Conservation (phyloP, 495 filamentous ascomycete genomes). For the Daldinia decipiens region DNA sequence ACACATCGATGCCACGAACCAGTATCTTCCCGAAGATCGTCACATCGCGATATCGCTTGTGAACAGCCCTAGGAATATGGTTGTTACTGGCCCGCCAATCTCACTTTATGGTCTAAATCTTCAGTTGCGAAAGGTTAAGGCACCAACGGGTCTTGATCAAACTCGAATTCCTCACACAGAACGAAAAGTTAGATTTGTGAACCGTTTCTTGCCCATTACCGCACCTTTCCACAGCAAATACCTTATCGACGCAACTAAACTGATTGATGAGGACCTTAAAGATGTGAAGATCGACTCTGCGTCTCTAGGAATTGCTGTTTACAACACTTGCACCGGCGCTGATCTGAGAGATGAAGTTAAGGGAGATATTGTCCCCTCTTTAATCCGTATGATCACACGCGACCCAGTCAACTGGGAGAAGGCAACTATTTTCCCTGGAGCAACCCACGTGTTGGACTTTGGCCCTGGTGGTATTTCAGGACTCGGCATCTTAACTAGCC, state of each 20-base stretch:
- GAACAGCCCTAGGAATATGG: constrained; percentile 96
- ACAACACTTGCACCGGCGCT: constrained; percentile 83
- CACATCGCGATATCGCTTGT: constrained; percentile 95
- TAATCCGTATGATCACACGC: constrained; percentile 92
- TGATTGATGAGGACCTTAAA: constrained; percentile 87
- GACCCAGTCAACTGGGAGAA: constrained; percentile 95
- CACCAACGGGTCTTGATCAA: constrained; percentile 94
- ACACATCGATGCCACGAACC: constrained; percentile 94
- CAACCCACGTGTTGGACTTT: constrained; percentile 95
- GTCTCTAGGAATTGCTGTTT: constrained; percentile 82
- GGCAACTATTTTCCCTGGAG: constrained; percentile 85
- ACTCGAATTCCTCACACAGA: constrained; percentile 93
- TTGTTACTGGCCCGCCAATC: constrained; percentile 94
- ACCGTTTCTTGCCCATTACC: constrained; percentile 96
- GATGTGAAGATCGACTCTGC: constrained; percentile 75
- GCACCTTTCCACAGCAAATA: constrained; percentile 98
- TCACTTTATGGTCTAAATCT: constrained; percentile 96
- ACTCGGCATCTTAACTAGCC: constrained; percentile 94
- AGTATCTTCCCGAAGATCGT: constrained; percentile 89
- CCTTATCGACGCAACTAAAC: constrained; percentile 77
- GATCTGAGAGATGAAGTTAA: constrained; percentile 73
- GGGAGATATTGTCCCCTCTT: constrained; percentile 76
- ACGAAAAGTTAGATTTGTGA: constrained; percentile 94
- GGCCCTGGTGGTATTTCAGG: constrained; percentile 96
- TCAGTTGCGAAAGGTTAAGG: constrained; percentile 93